Evolutionary conservation across 192 early-diverging fungal genomes (phyloP).

Genomic region (Endogone sp.): DNA sequence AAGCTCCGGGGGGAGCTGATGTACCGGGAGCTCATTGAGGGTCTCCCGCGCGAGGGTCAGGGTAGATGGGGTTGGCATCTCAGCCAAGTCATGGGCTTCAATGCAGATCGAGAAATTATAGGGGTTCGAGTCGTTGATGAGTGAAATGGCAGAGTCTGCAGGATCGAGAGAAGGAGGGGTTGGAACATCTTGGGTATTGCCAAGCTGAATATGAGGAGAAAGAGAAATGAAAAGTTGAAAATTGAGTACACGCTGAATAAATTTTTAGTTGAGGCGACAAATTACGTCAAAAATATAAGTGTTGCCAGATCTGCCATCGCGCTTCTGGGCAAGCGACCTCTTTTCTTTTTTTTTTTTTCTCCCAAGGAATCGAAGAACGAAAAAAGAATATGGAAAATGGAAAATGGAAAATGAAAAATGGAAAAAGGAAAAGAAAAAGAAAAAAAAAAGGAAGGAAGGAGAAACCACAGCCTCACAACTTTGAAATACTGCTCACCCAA

Average conservation of each 20-base stretch:
- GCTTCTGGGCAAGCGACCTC: no score
- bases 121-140: constrained; percentile 22
- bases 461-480: no score
- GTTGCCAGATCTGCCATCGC: no score
- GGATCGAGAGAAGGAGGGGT: constrained; percentile 12
- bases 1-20: constrained; percentile 16
- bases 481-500: constrained; percentile 39
- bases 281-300: no score
- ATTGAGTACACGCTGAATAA: no score
- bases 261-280: no score
- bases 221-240: constrained; percentile 3
- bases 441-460: constrained; percentile 4
- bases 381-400: no score
- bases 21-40: constrained; percentile 17
- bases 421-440: constrained; percentile 9
- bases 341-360: no score
- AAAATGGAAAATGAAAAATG: background rate
- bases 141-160: constrained; percentile 9
- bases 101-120: constrained; percentile 42
- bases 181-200: constrained; percentile 42
- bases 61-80: constrained; percentile 29
- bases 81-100: constrained; percentile 42
- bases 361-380: no score
- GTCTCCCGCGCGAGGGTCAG: constrained; percentile 27
- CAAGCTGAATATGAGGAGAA: constrained; percentile 17